phyloP scores from a whole-genome alignment of 148 eudicot species.

The Nepenthes gracilis region DNA sequence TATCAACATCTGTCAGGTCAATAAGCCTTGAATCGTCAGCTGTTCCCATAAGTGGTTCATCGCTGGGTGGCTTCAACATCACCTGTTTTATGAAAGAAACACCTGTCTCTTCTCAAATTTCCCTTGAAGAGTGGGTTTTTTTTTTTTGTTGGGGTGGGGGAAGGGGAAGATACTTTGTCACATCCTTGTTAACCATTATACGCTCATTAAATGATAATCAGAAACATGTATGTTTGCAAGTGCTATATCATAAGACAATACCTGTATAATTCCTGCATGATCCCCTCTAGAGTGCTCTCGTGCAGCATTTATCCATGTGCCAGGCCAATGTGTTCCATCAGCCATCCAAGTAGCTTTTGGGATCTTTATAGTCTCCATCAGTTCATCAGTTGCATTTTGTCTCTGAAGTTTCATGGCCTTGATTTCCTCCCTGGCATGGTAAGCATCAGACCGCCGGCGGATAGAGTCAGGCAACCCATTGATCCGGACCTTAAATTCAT shows the following conservation, averaged over 20 bases:
- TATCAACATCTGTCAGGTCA: conserved; percentile 64
- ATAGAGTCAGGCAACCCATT: conserved; percentile 87
- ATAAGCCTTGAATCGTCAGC: conserved; percentile 35
- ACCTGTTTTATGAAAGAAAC: conserved; percentile 34
- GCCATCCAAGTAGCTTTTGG: conserved; percentile 97
- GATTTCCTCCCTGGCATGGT: conserved; percentile 79
- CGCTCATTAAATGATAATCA: no score
- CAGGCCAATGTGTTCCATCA: conserved; percentile 95
- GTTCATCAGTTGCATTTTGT: conserved; percentile 47
- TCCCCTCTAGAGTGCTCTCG: conserved; percentile 72
- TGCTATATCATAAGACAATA: conserved; percentile 9
- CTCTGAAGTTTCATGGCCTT: conserved; percentile 65
- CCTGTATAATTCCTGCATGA: conserved; percentile 97
- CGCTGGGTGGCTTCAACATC: conserved; percentile 87
- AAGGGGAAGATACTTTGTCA: no score
- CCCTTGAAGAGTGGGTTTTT: no score
- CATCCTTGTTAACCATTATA: no score
- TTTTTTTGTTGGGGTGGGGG: no score
- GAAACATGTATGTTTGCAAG: no score
- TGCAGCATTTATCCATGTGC: conserved; percentile 67
- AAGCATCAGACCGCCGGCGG: conserved; percentile 82
- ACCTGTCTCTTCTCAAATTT: no score
- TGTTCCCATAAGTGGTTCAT: conserved; percentile 49
- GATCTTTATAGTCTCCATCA: conserved; percentile 53
- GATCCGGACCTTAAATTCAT: conserved; percentile 86